phyloP scores from a whole-genome alignment of 2,329 filamentous ascomycete genomes.

The Xylariales sp. region DNA sequence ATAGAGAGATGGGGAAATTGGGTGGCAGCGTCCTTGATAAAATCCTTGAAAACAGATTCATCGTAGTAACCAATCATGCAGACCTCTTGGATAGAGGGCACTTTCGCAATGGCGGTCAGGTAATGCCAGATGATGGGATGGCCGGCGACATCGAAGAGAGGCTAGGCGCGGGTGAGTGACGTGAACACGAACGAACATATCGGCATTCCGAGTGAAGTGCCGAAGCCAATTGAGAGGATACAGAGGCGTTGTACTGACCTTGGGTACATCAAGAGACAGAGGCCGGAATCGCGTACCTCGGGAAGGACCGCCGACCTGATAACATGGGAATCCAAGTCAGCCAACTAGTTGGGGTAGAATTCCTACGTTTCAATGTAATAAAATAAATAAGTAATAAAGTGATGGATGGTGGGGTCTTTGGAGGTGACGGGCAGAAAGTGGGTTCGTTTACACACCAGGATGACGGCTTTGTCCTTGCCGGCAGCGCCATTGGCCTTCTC shows the following conservation, averaged over 20 bases:
- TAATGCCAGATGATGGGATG: conserved; percentile 99
- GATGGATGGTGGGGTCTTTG: conserved; percentile 34
- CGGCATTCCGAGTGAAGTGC: neutral
- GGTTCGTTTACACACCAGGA: conserved; percentile 73
- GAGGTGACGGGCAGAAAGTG: conserved; percentile 38
- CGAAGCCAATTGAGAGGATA: conserved; percentile 7
- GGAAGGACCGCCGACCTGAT: conserved; percentile 91
- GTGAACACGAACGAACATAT: conserved; percentile 4
- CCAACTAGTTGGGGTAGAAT: conserved; percentile 7
- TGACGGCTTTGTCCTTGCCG: conserved; percentile 83
- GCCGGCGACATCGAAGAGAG: conserved; percentile 97
- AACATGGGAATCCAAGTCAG: conserved; percentile 47
- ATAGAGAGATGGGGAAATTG: conserved; percentile 90
- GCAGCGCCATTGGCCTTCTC: conserved; percentile 61
- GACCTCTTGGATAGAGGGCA: conserved; percentile 92
- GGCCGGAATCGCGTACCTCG: conserved; percentile 96
- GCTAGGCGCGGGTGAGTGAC: conserved; percentile 62
- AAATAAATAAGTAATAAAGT: neutral
- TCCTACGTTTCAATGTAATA: neutral
- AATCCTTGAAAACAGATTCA: conserved; percentile 95
- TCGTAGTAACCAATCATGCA: conserved; percentile 99
- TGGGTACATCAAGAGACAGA: conserved; percentile 93
- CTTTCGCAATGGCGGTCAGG: conserved; percentile 89
- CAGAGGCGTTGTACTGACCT: conserved; percentile 66
- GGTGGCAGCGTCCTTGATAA: conserved; percentile 89